Conservation (phyloP, 2,329 filamentous ascomycete species). For the Trichoderma koningiopsis region DNA sequence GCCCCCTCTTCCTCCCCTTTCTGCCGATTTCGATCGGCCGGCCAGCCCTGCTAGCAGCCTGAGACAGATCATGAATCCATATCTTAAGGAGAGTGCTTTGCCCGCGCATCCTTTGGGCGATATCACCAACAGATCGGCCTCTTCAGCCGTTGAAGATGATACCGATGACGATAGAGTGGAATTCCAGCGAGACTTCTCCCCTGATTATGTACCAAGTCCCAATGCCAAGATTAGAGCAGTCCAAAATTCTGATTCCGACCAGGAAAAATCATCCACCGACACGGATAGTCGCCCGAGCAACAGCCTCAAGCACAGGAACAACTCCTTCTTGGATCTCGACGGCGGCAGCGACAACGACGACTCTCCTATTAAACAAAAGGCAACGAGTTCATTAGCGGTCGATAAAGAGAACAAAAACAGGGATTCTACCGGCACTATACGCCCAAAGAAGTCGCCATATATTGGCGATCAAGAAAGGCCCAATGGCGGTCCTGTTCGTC, state of each 20-base stretch:
- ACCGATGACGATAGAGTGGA: conserved; percentile 38
- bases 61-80: conserved; percentile 84
- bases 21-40: conserved; percentile 42
- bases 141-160: conserved; percentile 22
- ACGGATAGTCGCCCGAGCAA: conserved; percentile 35
- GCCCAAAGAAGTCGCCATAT: conserved; percentile 32
- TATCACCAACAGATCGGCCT: conserved; percentile 31
- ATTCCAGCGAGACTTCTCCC: conserved; percentile 66
- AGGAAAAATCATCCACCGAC: conserved; percentile 28
- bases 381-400: conserved; percentile 26
- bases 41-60: conserved; percentile 77
- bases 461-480: conserved; percentile 35
- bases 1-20: conserved; percentile 43
- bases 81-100: conserved; percentile 52
- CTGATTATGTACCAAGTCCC: conserved; percentile 72
- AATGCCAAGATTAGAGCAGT: conserved; percentile 72
- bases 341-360: conserved; percentile 52
- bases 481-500: conserved; percentile 38
- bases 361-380: conserved; percentile 27
- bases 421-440: conserved; percentile 36
- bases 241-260: conserved; percentile 46
- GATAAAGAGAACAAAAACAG: conserved; percentile 27
- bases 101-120: conserved; percentile 31
- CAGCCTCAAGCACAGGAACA: conserved; percentile 40
- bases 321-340: conserved; percentile 56